Percentiles rank a stretch among this genome's conserved stretches.
These are phyloP conservation scores for Recurvomyces mirabilis DNA, from an alignment of 495 filamentous ascomycete species.

Conservation along the genomic window DNA sequence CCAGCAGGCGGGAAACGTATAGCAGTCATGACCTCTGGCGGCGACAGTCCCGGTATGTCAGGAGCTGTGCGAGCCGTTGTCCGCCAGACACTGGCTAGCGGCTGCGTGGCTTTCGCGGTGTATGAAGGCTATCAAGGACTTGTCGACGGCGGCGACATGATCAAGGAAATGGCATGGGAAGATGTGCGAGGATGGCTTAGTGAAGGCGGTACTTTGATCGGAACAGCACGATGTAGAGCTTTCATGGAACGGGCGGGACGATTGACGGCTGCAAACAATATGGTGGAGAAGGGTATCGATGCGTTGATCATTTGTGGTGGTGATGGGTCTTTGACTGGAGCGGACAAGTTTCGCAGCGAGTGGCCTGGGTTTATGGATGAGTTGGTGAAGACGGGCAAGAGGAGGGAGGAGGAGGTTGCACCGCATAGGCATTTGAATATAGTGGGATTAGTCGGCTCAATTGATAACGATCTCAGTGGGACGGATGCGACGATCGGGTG, in stretches of 20 bases:
- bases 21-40: slow-evolving; percentile 91
- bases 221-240: slow-evolving; percentile 78
- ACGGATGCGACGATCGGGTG: slow-evolving; percentile 98
- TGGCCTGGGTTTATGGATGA: slow-evolving; percentile 82
- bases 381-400: slow-evolving; percentile 56
- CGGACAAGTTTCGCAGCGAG: slow-evolving; percentile 82
- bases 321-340: slow-evolving; percentile 93
- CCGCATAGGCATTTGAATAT: slow-evolving; percentile 81
- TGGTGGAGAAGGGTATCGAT: slow-evolving; percentile 86
- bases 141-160: slow-evolving; percentile 78
- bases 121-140: slow-evolving; percentile 96
- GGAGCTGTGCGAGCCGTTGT: slow-evolving; percentile 88
- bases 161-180: slow-evolving; percentile 79
- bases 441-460: slow-evolving; percentile 89
- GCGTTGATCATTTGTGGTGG: slow-evolving; percentile 94
- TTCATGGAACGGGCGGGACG: slow-evolving; percentile 83
- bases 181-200: slow-evolving; percentile 92
- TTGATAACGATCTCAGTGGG: slow-evolving; percentile 95
- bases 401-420: slow-evolving; percentile 55
- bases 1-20: slow-evolving; percentile 56
- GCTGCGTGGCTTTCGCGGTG: slow-evolving; percentile 79
- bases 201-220: slow-evolving; percentile 93
- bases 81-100: slow-evolving; percentile 75
- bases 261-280: slow-evolving; percentile 77
- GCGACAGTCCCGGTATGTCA: slow-evolving; percentile 98